Evolutionary conservation across 345 rosid species (phyloP).

Genomic region (Nasturtium officinale): DNA sequence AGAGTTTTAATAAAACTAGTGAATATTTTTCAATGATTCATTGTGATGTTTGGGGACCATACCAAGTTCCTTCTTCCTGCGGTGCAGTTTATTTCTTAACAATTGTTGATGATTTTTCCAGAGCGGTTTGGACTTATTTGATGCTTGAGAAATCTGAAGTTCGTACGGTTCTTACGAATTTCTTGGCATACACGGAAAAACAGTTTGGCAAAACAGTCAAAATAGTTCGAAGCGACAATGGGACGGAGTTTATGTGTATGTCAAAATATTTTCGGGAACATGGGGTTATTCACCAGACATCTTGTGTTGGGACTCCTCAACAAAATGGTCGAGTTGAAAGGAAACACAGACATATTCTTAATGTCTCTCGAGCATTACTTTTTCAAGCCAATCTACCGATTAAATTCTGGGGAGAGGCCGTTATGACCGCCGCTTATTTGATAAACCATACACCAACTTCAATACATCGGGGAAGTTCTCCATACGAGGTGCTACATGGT

Average conservation of each 20-base stretch:
- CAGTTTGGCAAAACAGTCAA: not conserved
- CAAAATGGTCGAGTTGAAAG: not conserved
- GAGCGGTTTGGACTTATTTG: not conserved
- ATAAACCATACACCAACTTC: rapidly evolving
- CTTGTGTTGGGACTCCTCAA: not conserved
- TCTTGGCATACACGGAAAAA: not conserved
- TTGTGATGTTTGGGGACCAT: no score
- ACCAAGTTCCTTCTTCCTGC: no score
- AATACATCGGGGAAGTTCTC: not conserved
- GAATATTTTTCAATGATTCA: no score
- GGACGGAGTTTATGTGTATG: not conserved
- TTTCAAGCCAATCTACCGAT: not conserved
- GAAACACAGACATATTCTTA: no score
- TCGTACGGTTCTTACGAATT: not conserved
- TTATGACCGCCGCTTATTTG: not conserved
- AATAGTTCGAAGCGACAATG: not conserved
- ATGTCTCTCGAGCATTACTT: not conserved
- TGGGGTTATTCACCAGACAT: not conserved
- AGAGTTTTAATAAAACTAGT: no score
- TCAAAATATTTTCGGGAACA: not conserved
- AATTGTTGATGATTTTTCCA: not conserved
- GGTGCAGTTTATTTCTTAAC: not conserved
- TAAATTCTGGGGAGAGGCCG: not conserved
- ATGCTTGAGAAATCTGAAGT: not conserved
- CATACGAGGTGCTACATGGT: not conserved